Percentiles rank a stretch among this genome's conserved stretches.
Conservation (phyloP, 1,139 yeast genomes). For the Nadsonia starkeyi-henricii region DNA sequence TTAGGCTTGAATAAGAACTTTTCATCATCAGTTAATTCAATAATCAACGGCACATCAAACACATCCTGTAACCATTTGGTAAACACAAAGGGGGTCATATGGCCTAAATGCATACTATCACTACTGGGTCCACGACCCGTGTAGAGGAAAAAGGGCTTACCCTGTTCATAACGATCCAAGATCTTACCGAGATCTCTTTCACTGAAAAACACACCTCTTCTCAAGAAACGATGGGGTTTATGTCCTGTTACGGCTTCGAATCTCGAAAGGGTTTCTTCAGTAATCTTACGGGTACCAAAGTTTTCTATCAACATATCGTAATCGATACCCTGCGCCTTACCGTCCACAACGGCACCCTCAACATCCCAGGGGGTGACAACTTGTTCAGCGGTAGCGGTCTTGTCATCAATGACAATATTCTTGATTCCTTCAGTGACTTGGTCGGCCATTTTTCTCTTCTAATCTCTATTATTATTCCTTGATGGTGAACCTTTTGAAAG, state of each 20-base stretch:
- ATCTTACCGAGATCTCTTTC: conserved; percentile 77
- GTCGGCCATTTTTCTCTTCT: conserved; percentile 5
- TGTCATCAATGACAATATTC: conserved; percentile 6
- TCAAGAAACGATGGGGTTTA: conserved; percentile 82
- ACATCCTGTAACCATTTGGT: conserved; percentile 98
- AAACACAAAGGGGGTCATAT: conserved; percentile 88
- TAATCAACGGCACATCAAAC: conserved; percentile 89
- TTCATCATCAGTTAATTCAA: conserved; percentile 95
- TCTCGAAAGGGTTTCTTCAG: conserved; percentile 56
- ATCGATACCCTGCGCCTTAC: conserved; percentile 76
- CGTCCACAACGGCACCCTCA: conserved; percentile 95
- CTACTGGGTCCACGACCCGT: conserved; percentile 98
- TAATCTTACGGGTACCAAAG: conserved; percentile 74
- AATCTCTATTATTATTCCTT: too few relatives aligned
- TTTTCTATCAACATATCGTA: conserved; percentile 74
- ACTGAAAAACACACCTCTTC: conserved; percentile 85
- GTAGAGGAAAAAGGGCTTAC: conserved; percentile 87
- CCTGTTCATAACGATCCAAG: conserved; percentile 81
- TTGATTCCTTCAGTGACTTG: conserved; percentile 10
- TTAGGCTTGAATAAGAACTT: conserved; percentile 89
- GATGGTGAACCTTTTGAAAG: too few relatives aligned
- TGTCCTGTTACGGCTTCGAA: conserved; percentile 77
- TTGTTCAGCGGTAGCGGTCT: conserved; percentile 18
- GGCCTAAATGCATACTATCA: conserved; percentile 93
- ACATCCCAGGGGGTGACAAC: conserved; percentile 98